Conservation (phyloP, 1,139 yeast genomes). For the Hansenula lynferdii region DNA sequence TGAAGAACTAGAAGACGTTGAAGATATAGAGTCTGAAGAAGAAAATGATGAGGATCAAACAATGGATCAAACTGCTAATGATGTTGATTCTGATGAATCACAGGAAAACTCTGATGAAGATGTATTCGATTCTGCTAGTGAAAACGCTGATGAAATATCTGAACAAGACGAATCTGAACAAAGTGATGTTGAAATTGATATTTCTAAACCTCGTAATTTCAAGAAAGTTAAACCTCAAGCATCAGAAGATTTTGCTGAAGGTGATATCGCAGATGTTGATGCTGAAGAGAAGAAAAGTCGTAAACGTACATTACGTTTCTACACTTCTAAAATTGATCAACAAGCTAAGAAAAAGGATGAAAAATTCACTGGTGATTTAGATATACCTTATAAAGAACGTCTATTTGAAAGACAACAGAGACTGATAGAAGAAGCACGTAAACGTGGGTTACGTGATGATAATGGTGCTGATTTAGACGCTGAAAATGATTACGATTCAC, state of each 20-base stretch:
- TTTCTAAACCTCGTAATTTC: slow-evolving; percentile 39
- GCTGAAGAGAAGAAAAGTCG: slow-evolving; percentile 80
- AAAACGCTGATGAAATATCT: slow-evolving; percentile 21
- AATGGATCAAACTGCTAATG: slow-evolving; percentile 4
- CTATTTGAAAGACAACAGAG: slow-evolving; percentile 85
- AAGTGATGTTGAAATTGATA: slow-evolving; percentile 45
- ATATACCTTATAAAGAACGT: slow-evolving; percentile 90
- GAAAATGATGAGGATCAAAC: slow-evolving; percentile 21
- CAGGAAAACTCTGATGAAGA: slow-evolving; percentile 24
- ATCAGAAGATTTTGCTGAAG: slow-evolving; percentile 48
- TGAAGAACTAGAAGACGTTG: slow-evolving; percentile 35
- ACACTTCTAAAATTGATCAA: slow-evolving; percentile 94
- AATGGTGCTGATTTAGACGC: slow-evolving; percentile 57
- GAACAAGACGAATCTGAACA: slow-evolving; percentile 30
- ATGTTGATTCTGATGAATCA: slow-evolving; percentile 11
- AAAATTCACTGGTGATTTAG: slow-evolving; percentile 75
- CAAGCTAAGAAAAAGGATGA: slow-evolving; percentile 58
- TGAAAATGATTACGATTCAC: slow-evolving; percentile 41
- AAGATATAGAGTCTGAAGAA: slow-evolving; percentile 19
- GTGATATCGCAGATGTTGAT: slow-evolving; percentile 70
- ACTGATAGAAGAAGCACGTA: slow-evolving; percentile 80
- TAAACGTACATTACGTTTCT: slow-evolving; percentile 84
- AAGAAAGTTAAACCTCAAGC: slow-evolving; percentile 23
- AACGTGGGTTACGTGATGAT: slow-evolving; percentile 63
- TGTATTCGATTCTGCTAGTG: slow-evolving; percentile 24